Percentiles rank a stretch among this genome's conserved stretches.
phyloP scores from a whole-genome alignment of 176 grass and related monocot genomes.

The Urochloa ruziziensis region DNA sequence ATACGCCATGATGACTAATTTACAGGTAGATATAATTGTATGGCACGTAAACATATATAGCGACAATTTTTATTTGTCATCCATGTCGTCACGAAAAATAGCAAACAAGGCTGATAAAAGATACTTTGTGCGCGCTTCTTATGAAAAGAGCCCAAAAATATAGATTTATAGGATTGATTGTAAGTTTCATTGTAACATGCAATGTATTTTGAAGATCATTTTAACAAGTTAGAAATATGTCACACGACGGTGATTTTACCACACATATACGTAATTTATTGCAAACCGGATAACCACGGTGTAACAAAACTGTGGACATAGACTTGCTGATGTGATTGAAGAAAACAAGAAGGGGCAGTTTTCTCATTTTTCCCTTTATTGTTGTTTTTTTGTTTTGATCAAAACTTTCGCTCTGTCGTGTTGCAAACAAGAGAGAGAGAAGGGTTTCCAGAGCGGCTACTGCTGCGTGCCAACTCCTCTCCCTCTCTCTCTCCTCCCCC shows the following conservation, averaged over 20 bases:
- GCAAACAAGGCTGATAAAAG: too few species aligned
- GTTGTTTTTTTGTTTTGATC: background rate
- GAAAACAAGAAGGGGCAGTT: background rate
- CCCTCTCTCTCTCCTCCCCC: background rate
- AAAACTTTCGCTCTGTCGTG: constrained; percentile 5
- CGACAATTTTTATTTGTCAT: background rate
- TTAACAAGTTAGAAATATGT: rapidly evolving
- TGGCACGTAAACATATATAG: background rate
- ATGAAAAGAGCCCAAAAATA: too few species aligned
- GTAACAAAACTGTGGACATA: background rate
- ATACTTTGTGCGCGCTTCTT: background rate
- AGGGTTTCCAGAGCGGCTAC: constrained; percentile 42
- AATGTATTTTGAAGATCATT: rapidly evolving
- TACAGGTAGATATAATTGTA: background rate
- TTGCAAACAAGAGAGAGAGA: constrained; percentile 13
- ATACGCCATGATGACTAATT: background rate
- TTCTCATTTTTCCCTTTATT: background rate
- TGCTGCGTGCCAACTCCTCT: constrained; percentile 16
- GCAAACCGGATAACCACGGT: rapidly evolving
- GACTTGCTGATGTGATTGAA: constrained; percentile 10
- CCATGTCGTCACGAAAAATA: background rate
- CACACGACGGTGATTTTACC: rapidly evolving
- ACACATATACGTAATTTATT: rapidly evolving
- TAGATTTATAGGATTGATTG: too few species aligned
- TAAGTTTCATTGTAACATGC: background rate